Evolutionary conservation across 2,329 filamentous ascomycete species (phyloP).

Genomic region (Hymenoscyphus occultus): DNA sequence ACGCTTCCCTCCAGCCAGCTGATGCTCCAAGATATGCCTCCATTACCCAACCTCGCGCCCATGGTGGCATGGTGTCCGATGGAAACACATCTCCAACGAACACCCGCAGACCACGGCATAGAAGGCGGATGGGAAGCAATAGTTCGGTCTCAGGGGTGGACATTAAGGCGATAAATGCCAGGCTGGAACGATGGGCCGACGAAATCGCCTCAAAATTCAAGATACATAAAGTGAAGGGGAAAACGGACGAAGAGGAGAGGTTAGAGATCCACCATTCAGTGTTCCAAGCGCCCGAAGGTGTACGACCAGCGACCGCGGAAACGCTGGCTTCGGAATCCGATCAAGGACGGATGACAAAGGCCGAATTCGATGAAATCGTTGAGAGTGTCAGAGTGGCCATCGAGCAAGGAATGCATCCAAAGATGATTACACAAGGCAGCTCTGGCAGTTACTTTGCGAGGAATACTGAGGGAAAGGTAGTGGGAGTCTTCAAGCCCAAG

Average conservation of each 20-base stretch:
- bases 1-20: constrained; percentile 52
- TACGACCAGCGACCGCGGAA: constrained; percentile 76
- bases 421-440: constrained; percentile 94
- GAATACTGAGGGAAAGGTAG: constrained; percentile 86
- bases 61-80: constrained; percentile 56
- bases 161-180: constrained; percentile 95
- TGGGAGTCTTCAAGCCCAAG: constrained; percentile 98
- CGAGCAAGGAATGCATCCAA: constrained; percentile 84
- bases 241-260: constrained; percentile 74
- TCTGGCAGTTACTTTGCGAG: constrained; percentile 97
- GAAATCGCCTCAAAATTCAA: constrained; percentile 98
- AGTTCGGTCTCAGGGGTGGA: constrained; percentile 74
- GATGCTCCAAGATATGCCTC: constrained; percentile 62
- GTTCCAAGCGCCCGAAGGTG: constrained; percentile 87
- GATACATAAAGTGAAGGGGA: constrained; percentile 71
- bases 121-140: constrained; percentile 62
- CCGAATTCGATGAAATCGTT: constrained; percentile 83
- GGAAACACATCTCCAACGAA: constrained; percentile 39
- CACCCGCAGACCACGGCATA: constrained; percentile 46
- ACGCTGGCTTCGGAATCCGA: constrained; percentile 59
- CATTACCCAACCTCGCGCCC: constrained; percentile 58
- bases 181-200: constrained; percentile 93
- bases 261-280: constrained; percentile 97
- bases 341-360: constrained; percentile 68
- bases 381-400: constrained; percentile 90